Percentiles rank a stretch among this genome's conserved stretches.
phyloP scores from a whole-genome alignment of 1,284 basidiomycete genomes.

The Lentinula novae-zelandiae region DNA sequence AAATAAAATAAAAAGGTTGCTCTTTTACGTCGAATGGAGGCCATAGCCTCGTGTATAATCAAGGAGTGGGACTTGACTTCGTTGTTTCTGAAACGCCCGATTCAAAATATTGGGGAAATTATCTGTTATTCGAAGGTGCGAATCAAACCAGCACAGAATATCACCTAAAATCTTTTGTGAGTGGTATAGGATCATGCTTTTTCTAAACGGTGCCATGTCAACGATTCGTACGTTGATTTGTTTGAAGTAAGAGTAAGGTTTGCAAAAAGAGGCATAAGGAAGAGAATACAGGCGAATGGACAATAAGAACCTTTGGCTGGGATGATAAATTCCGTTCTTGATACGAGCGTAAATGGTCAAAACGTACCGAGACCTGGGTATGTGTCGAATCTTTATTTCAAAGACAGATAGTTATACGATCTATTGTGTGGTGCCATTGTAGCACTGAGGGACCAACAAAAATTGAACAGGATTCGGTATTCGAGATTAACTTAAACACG shows the following conservation, averaged over 20 bases:
- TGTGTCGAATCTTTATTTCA: conserved; percentile 8
- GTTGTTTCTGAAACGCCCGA: conserved; percentile 24
- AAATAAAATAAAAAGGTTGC: conserved; percentile 37
- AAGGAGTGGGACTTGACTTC: conserved; percentile 31
- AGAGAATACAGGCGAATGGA: conserved; percentile 26
- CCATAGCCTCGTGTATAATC: conserved; percentile 32
- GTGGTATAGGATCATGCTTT: conserved; percentile 21
- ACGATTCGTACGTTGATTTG: conserved; percentile 37
- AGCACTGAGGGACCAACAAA: background rate
- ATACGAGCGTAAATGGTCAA: conserved; percentile 29
- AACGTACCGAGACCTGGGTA: conserved; percentile 28
- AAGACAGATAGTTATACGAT: background rate
- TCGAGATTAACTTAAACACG: background rate
- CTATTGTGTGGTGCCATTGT: conserved; percentile 3
- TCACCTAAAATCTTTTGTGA: conserved; percentile 44
- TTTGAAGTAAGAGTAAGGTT: conserved; percentile 27
- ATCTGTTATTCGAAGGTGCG: conserved; percentile 17
- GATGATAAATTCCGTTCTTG: conserved; percentile 33
- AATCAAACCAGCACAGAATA: conserved; percentile 31
- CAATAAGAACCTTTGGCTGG: conserved; percentile 44
- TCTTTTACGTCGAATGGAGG: conserved; percentile 32
- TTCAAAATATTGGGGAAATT: conserved; percentile 16
- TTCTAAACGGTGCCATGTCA: conserved; percentile 56
- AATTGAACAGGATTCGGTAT: background rate
- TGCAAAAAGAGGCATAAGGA: conserved; percentile 24